Evolutionary conservation across 1,139 yeast species (phyloP).

Genomic region (Pichia sp.): DNA sequence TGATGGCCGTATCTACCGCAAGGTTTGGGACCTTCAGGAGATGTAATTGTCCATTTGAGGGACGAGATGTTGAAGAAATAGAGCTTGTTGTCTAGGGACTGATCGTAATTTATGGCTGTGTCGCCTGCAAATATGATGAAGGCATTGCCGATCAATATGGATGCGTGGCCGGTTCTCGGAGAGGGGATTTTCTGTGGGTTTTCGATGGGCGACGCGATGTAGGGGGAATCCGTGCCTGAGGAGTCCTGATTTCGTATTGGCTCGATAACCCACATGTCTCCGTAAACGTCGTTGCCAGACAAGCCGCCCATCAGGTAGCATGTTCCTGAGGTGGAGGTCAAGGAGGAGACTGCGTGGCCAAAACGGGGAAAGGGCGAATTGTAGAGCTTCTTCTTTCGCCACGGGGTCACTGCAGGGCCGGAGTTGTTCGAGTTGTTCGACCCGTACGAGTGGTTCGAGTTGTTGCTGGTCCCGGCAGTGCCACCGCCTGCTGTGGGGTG

Average conservation of each 20-base stretch:
- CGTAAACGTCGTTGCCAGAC: constrained; percentile 87
- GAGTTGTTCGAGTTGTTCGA: not conserved
- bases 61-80: constrained; percentile 89
- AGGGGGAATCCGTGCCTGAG: constrained; percentile 29
- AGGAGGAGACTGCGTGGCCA: constrained; percentile 81
- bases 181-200: constrained; percentile 74
- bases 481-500: not conserved
- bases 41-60: constrained; percentile 84
- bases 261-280: constrained; percentile 83
- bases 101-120: constrained; percentile 71
- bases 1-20: constrained; percentile 94
- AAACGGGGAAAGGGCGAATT: constrained; percentile 92
- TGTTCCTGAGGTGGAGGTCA: constrained; percentile 76
- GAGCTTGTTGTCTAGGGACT: constrained; percentile 80
- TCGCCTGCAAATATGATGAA: constrained; percentile 96
- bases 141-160: constrained; percentile 91
- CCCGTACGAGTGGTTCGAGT: not conserved
- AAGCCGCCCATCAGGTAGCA: constrained; percentile 93
- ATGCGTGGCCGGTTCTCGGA: constrained; percentile 95
- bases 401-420: constrained; percentile 46
- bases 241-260: constrained; percentile 37
- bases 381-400: constrained; percentile 67
- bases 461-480: too few relatives aligned
- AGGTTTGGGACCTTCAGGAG: constrained; percentile 79
- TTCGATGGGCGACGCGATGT: constrained; percentile 62